Evolutionary conservation across 1,284 basidiomycete species (phyloP).

Genomic region (Ganoderma sinense): DNA sequence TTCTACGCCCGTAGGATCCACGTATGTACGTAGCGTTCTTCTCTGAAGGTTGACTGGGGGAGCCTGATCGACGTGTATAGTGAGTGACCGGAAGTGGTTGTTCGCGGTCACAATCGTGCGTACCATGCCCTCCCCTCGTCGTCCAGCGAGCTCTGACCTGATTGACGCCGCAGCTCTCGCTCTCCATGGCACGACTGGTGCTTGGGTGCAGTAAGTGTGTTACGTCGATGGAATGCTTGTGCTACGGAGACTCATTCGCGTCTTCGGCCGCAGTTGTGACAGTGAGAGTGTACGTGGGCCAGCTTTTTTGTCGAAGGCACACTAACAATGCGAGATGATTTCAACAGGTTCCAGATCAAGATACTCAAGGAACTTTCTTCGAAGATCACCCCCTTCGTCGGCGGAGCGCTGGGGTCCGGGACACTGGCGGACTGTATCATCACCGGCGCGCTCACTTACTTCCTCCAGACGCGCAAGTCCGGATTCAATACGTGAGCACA

Average conservation of each 20-base stretch:
- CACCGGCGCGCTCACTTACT: constrained; percentile 2
- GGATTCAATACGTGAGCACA: constrained; percentile 3
- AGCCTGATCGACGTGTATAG: constrained; percentile 3
- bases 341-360: constrained; percentile 13
- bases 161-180: constrained; percentile 2
- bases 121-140: not conserved
- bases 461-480: constrained; percentile 3
- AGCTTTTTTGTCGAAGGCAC: not conserved
- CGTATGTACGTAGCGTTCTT: constrained; percentile 10
- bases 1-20: constrained; percentile 26
- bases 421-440: constrained; percentile 9
- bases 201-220: constrained; percentile 5
- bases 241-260: not conserved
- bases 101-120: not conserved
- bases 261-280: constrained; percentile 2
- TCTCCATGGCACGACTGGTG: constrained; percentile 16
- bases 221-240: too few relatives aligned
- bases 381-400: constrained; percentile 2
- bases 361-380: not conserved
- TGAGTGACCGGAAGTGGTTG: constrained; percentile 17
- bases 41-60: too few relatives aligned
- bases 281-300: constrained; percentile 2
- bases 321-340: too few relatives aligned
- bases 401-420: not conserved
- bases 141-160: not conserved